Evolutionary conservation across 495 filamentous ascomycete species (phyloP).

Genomic region (Tuber umbilicatum): DNA sequence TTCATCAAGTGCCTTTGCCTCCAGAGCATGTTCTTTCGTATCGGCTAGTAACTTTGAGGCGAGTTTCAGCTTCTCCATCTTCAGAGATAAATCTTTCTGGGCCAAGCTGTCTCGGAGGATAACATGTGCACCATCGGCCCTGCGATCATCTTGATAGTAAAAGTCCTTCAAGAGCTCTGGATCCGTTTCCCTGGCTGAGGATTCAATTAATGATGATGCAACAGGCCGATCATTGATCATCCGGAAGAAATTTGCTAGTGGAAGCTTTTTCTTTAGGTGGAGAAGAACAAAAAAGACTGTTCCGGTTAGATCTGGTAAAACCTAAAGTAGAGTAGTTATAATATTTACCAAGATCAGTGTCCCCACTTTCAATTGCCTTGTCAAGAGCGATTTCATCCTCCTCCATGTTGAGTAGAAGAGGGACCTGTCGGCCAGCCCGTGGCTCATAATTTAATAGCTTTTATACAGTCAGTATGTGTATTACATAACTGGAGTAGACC

Average conservation of each 20-base stretch:
- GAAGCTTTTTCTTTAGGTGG: constrained; percentile 82
- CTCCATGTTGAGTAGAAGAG: constrained; percentile 88
- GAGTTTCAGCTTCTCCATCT: constrained; percentile 75
- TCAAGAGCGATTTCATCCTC: constrained; percentile 93
- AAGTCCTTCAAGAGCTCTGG: constrained; percentile 83
- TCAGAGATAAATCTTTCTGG: constrained; percentile 40
- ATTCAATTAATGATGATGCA: constrained; percentile 83
- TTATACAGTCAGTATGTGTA: neutral
- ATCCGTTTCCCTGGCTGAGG: constrained; percentile 68
- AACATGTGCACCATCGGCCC: constrained; percentile 79
- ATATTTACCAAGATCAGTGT: constrained; percentile 62
- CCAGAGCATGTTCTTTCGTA: constrained; percentile 69
- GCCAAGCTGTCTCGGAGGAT: constrained; percentile 63
- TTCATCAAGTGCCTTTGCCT: constrained; percentile 71
- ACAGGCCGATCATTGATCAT: constrained; percentile 80
- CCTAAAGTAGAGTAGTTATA: neutral
- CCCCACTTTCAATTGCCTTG: constrained; percentile 92
- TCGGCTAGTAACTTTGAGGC: constrained; percentile 75
- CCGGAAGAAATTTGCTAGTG: constrained; percentile 85
- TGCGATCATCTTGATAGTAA: constrained; percentile 95
- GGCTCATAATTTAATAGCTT: constrained; percentile 81
- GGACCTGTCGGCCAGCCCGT: constrained; percentile 88
- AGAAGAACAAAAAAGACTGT: constrained; percentile 75
- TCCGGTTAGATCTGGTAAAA: neutral
- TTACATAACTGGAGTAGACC: neutral